Base-by-base conservation (phyloP, 306 rosid genomes). In the Vigna hirtella region DNA sequence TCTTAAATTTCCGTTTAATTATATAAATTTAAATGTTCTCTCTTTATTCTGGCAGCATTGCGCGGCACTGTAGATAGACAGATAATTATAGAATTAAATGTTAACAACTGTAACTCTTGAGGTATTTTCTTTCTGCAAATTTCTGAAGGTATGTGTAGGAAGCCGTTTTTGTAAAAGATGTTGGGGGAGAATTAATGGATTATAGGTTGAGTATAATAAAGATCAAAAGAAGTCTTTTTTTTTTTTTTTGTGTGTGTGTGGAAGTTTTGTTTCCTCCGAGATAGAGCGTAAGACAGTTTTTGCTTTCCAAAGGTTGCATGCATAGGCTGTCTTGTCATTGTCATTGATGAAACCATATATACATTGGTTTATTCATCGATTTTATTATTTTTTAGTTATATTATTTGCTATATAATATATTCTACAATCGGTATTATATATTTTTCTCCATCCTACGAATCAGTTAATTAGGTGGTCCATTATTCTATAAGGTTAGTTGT, bases 11-110 rank as follows among this genome's bases (percentile, higher is more conserved):
- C 28, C 61, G 58, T 66, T 51, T n/a, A 64, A 72, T 57, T 75
- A 52, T 78, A 48, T 78, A 48, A 70, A 78, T 85, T 9, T 74
- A n/a, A 70, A 76, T 70, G 80, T 78, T 62, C 34, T 73, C 55
- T 79, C 16, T 59, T 34, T 56, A 22, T 49, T 73, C 16, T 53
- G 67, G 20, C 51, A 79, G 20, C 71, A 70, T 78, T 24, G 7
- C 50, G 45, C 53, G 20, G 72, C 30, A 84, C 88, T 86, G 80
- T 78, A 88, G 85, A 70, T 79, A 62, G 75, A 78, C 74, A 80
- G 56, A 77, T 82, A 51, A 73, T 66, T 65, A 84, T 58, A 84
- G 55, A 71, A 76, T 62, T 81, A 17, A 66, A 79, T 79, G 81
- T 72, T 63, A 88, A 69, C 81, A 50, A 61, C 65, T 45, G 2